Evolutionary conservation across 768 basidiomycete species (phyloP).

Genomic region (Termitomyces titanicus): DNA sequence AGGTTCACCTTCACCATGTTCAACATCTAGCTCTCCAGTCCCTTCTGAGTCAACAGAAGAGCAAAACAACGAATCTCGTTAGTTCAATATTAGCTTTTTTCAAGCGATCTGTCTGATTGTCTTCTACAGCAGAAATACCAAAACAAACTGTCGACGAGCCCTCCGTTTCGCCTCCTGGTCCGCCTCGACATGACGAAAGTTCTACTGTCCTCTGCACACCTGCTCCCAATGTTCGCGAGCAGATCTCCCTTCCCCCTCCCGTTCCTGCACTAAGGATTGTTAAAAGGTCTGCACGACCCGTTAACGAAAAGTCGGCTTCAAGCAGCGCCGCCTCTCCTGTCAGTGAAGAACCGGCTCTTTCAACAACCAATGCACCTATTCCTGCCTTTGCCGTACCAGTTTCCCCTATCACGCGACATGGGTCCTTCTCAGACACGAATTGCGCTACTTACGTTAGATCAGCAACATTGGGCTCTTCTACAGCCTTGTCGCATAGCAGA

Average conservation of each 20-base stretch:
- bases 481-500: neutral
- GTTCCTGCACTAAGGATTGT: constrained; percentile 47
- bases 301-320: constrained; percentile 17
- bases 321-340: constrained; percentile 8
- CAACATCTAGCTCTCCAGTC: neutral
- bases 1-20: neutral
- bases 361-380: neutral
- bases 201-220: constrained; percentile 3
- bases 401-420: neutral
- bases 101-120: neutral
- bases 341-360: constrained; percentile 1
- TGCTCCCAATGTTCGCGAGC: constrained; percentile 9
- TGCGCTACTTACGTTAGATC: neutral
- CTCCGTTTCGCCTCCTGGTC: constrained; percentile 3
- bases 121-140: neutral
- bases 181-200: constrained; percentile 10
- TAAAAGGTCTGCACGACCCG: constrained; percentile 30
- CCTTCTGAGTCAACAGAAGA: neutral
- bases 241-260: constrained; percentile 27
- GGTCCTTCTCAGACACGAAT: neutral
- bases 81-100: neutral
- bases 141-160: neutral
- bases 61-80: neutral
- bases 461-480: constrained; percentile 1
- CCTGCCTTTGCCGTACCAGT: neutral